Evolutionary conservation across 768 basidiomycete species (phyloP).

Genomic region (Filobasidium wieringae): DNA sequence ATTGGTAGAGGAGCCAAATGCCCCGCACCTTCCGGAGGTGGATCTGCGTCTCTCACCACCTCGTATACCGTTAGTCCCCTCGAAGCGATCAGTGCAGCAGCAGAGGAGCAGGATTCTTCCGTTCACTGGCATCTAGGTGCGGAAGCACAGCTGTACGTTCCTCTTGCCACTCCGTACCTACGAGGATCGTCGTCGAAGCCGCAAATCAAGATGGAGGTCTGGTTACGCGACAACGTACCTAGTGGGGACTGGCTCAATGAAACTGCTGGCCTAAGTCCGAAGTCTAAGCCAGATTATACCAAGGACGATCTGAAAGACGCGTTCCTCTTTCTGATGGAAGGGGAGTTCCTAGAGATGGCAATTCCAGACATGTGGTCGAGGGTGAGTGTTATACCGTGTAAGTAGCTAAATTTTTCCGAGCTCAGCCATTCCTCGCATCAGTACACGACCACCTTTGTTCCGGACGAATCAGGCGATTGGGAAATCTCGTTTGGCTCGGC

Average conservation of each 20-base stretch:
- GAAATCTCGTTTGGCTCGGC: slow-evolving; percentile 40
- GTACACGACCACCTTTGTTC: slow-evolving; percentile 38
- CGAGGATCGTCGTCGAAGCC: too few relatives aligned
- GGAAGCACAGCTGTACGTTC: slow-evolving; percentile 47
- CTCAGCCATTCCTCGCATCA: slow-evolving; percentile 50
- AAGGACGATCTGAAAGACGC: slow-evolving; percentile 20
- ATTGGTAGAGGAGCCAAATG: slow-evolving; percentile 59
- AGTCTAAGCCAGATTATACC: slow-evolving; percentile 48
- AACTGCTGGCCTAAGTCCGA: slow-evolving; percentile 58
- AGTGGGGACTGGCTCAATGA: slow-evolving; percentile 37
- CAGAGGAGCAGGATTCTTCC: slow-evolving; percentile 42
- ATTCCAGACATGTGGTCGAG: neutral
- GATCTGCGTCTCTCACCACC: slow-evolving; percentile 55
- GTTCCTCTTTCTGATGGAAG: neutral
- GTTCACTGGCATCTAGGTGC: slow-evolving; percentile 33
- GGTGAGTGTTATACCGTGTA: neutral
- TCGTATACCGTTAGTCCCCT: slow-evolving; percentile 54
- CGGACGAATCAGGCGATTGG: slow-evolving; percentile 43
- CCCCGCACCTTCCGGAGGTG: slow-evolving; percentile 57
- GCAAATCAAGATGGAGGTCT: slow-evolving; percentile 41
- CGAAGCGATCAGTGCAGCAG: slow-evolving; percentile 46
- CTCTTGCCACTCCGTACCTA: slow-evolving; percentile 49
- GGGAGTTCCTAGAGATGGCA: neutral
- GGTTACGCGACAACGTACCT: slow-evolving; percentile 43
- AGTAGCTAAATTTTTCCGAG: neutral